Conservation (phyloP, 192 early-diverging fungal genomes). For the Backusella morwellensis region DNA sequence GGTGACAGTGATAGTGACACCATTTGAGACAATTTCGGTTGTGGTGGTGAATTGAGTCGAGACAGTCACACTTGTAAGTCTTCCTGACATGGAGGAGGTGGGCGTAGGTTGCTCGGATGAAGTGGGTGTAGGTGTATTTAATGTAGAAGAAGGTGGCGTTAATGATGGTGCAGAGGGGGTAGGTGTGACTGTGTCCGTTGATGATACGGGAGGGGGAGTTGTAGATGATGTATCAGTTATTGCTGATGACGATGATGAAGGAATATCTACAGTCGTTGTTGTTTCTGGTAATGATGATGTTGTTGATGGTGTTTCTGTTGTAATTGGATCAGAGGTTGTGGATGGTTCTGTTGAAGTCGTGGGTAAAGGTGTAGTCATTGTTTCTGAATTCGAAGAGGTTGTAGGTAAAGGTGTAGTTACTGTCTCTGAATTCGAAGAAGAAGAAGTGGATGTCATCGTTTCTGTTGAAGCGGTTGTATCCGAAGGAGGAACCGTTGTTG, state of each 20-base stretch:
- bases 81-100: not conserved
- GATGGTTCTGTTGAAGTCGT: not conserved
- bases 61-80: not conserved
- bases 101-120: not conserved
- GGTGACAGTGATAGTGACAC: slow-evolving; percentile 6
- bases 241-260: not conserved
- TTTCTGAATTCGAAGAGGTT: not conserved
- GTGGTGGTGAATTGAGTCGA: slow-evolving; percentile 6
- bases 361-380: not conserved
- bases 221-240: not conserved
- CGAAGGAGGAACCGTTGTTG: not conserved
- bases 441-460: not conserved
- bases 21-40: not conserved
- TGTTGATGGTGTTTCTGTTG: not conserved
- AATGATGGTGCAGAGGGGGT: not conserved
- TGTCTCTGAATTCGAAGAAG: not conserved
- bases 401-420: not conserved
- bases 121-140: not conserved
- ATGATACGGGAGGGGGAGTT: not conserved
- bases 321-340: not conserved
- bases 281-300: not conserved
- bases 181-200: not conserved
- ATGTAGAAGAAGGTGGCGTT: not conserved
- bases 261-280: not conserved
- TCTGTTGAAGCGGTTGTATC: not conserved